These are phyloP conservation scores for Colletotrichum euphorbiae DNA, from an alignment of 2,329 filamentous ascomycete genomes.

Conservation along the genomic window DNA sequence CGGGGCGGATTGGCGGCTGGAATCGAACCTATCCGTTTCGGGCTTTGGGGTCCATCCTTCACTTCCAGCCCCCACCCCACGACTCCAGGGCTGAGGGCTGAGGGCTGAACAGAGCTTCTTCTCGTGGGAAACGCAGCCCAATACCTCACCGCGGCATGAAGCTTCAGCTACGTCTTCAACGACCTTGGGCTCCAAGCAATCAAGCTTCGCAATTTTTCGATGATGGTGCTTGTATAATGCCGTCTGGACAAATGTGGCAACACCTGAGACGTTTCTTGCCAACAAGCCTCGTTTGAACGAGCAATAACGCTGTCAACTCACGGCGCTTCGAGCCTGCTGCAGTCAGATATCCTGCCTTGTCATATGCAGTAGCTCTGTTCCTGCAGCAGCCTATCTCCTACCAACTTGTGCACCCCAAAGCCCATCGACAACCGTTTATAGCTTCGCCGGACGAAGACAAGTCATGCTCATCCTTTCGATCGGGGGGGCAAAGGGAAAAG, in stretches of 20 bases:
- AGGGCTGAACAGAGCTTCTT: slow-evolving; percentile 17
- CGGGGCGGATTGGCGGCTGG: slow-evolving; percentile 34
- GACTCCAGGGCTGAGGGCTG: slow-evolving; percentile 17
- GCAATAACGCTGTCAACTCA: slow-evolving; percentile 9
- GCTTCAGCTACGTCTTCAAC: background rate
- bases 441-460: slow-evolving; percentile 22
- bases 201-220: background rate
- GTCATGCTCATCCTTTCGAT: background rate
- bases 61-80: background rate
- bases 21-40: slow-evolving; percentile 15
- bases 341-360: slow-evolving; percentile 3
- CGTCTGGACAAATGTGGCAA: slow-evolving; percentile 6
- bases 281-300: slow-evolving; percentile 2
- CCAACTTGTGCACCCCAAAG: background rate
- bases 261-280: background rate
- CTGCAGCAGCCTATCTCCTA: slow-evolving; percentile 26
- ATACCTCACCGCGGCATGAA: background rate
- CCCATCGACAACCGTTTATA: slow-evolving; percentile 16
- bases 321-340: slow-evolving; percentile 21
- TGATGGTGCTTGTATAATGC: slow-evolving; percentile 10
- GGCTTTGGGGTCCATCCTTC: background rate
- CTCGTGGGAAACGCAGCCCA: slow-evolving; percentile 3
- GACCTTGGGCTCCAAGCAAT: background rate
- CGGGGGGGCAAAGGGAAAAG: slow-evolving; percentile 7
- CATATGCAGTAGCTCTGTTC: slow-evolving; percentile 28